A percentile compares a stretch with the other conserved stretches of the same genome.
These are phyloP conservation scores for Atkinsonella texensis DNA, from an alignment of 2,329 filamentous ascomycete species.

Conservation along the genomic window DNA sequence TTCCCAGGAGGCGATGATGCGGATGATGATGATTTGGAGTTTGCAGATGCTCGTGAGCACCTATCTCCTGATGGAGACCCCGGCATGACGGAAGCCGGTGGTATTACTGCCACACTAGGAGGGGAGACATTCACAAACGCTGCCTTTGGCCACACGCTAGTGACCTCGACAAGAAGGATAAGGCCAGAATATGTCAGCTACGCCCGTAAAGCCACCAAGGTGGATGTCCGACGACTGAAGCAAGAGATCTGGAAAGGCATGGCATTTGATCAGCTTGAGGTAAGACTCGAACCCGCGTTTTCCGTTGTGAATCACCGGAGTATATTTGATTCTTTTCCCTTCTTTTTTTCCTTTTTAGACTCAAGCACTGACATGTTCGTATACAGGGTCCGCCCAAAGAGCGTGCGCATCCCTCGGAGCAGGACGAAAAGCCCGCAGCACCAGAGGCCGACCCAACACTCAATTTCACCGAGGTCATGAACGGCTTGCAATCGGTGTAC, in stretches of 20 bases:
- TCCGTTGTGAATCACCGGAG: background rate
- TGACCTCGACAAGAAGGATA: conserved; percentile 50
- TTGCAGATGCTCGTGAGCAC: conserved; percentile 69
- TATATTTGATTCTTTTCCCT: background rate
- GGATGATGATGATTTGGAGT: conserved; percentile 60
- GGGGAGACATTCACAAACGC: conserved; percentile 35
- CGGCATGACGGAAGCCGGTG: conserved; percentile 33
- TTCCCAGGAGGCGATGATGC: conserved; percentile 47
- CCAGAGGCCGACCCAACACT: conserved; percentile 40
- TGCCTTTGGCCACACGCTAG: conserved; percentile 54
- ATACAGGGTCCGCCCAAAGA: conserved; percentile 6
- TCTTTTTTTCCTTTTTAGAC: background rate
- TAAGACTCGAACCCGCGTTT: conserved; percentile 22
- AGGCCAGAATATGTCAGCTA: conserved; percentile 61
- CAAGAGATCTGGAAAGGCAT: conserved; percentile 61
- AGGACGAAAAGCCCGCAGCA: conserved; percentile 18
- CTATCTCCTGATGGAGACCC: conserved; percentile 53
- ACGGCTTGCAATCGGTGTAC: conserved; percentile 75
- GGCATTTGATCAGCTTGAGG: conserved; percentile 40
- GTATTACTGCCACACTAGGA: conserved; percentile 38
- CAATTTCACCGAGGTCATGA: conserved; percentile 88
- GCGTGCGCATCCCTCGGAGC: conserved; percentile 16
- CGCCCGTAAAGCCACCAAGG: conserved; percentile 58
- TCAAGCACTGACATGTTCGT: background rate
- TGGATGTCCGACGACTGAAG: conserved; percentile 56